Base-by-base conservation (phyloP, 768 basidiomycete genomes). In the Aureoboletus auriporus region DNA sequence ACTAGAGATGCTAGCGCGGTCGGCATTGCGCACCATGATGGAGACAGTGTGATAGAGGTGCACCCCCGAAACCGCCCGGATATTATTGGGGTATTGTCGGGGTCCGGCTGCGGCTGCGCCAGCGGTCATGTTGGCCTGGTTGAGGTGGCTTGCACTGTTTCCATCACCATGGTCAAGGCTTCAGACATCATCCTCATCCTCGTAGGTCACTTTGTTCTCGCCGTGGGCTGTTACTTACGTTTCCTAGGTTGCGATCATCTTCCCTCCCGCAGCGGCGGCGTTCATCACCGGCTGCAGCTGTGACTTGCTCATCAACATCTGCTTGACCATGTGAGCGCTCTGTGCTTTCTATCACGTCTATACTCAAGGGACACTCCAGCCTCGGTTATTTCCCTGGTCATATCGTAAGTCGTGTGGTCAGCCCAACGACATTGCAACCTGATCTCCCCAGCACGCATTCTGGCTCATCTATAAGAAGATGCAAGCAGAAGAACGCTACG, bases 381-480 rank as follows among this genome's bases (percentile, higher is more conserved):
- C 75, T 91, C 51, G 90, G 90, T 6, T 90, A 87, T 65, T 64
- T 90, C 45, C 87, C 89, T 0, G 87, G 80, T 3, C 75, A 71
- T 49, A 64, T 80, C 39, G 78, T 77, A 42, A 50, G 75, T 63
- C 31, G 6, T 29, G n/a, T 11, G 3, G 16, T 29, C 13, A 12
- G 5, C 31, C 26, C 31, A 29, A 17, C 11, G 11, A 12, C 13
- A 23, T 39, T 34, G 27, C 34, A 31, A 41, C 14, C 31, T 34
- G 29, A 54, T 28, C 8, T 29, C 28, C 35, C 6, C 44, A 80
- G 79, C 89, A 93, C 61, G 86, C 89, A 2, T 91, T 92, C 71
- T 92, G 86, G 86, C 75, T 94, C 44, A 91, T 93, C 48, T 92
- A 92, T 71, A 85, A 77, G 77, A 87, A 86, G 77, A 91, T 91